These are phyloP conservation scores for Pichia nakasei DNA, from an alignment of 805 yeast genomes.

Conservation along the genomic window DNA sequence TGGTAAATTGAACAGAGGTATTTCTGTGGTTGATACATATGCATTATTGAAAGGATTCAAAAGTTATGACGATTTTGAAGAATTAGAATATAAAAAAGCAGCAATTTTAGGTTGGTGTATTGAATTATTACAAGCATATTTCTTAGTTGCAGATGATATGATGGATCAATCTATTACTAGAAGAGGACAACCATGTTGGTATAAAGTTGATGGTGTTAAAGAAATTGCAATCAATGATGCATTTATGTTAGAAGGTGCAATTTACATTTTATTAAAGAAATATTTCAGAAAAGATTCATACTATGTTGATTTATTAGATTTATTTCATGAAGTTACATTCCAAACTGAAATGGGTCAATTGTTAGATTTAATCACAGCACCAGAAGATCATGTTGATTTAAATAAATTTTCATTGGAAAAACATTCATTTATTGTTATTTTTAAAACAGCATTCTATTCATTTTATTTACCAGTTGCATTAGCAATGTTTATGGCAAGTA, in stretches of 20 bases:
- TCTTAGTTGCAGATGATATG: constrained; percentile 96
- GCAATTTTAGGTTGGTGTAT: constrained; percentile 93
- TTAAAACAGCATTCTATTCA: constrained; percentile 95
- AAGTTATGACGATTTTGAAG: constrained; percentile 44
- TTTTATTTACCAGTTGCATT: constrained; percentile 96
- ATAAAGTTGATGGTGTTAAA: constrained; percentile 66
- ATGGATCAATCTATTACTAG: constrained; percentile 96
- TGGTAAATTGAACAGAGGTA: constrained; percentile 93
- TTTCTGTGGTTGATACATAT: constrained; percentile 91
- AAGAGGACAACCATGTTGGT: constrained; percentile 99
- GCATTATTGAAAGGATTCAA: constrained; percentile 61
- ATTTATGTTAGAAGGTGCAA: constrained; percentile 92
- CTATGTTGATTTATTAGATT: constrained; percentile 83
- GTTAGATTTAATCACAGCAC: constrained; percentile 92
- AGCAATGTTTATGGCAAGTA: constrained; percentile 89
- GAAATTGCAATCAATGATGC: constrained; percentile 96
- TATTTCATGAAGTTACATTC: constrained; percentile 95
- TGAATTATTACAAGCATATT: constrained; percentile 91
- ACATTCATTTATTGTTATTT: constrained; percentile 91
- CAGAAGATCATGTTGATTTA: constrained; percentile 88
- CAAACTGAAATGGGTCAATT: constrained; percentile 97
- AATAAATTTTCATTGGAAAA: constrained; percentile 77
- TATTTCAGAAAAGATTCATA: constrained; percentile 75
- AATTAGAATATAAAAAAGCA: constrained; percentile 70
- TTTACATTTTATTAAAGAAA: constrained; percentile 80